These are phyloP conservation scores for Phyllosticta citrichinensis DNA, from an alignment of 2,329 filamentous ascomycete species.

Conservation along the genomic window DNA sequence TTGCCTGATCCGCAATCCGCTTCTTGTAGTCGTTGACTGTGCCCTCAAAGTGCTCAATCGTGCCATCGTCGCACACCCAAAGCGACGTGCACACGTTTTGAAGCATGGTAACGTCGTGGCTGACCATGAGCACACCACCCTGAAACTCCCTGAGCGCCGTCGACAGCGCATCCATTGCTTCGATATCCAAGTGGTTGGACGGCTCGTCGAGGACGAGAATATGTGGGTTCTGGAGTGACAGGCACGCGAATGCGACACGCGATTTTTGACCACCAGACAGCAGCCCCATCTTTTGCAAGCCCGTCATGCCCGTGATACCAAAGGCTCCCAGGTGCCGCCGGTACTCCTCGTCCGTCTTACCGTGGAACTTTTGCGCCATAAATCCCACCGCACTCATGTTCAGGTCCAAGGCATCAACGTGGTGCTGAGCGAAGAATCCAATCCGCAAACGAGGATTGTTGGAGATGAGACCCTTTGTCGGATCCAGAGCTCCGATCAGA, in stretches of 20 bases:
- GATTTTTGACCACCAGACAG: conserved; percentile 97
- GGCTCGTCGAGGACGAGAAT: conserved; percentile 97
- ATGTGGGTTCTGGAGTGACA: conserved; percentile 87
- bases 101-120: conserved; percentile 97
- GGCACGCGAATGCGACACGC: conserved; percentile 93
- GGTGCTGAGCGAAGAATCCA: conserved; percentile 97
- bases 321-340: conserved; percentile 85
- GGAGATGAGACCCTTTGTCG: conserved; percentile 72
- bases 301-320: conserved; percentile 82
- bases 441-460: conserved; percentile 80
- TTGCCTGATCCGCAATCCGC: conserved; percentile 81
- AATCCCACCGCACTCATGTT: conserved; percentile 84
- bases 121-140: conserved; percentile 96
- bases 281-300: conserved; percentile 88
- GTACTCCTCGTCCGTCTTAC: conserved; percentile 92
- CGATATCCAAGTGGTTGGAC: conserved; percentile 97
- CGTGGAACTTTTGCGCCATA: conserved; percentile 88
- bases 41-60: conserved; percentile 90
- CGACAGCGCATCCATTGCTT: conserved; percentile 93
- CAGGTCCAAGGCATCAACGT: conserved; percentile 91
- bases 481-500: conserved; percentile 75
- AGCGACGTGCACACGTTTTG: conserved; percentile 89
- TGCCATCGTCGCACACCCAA: conserved; percentile 94
- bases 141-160: conserved; percentile 77
- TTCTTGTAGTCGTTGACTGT: conserved; percentile 98